Conservation (phyloP, 768 basidiomycete species). For the Panus rudis region DNA sequence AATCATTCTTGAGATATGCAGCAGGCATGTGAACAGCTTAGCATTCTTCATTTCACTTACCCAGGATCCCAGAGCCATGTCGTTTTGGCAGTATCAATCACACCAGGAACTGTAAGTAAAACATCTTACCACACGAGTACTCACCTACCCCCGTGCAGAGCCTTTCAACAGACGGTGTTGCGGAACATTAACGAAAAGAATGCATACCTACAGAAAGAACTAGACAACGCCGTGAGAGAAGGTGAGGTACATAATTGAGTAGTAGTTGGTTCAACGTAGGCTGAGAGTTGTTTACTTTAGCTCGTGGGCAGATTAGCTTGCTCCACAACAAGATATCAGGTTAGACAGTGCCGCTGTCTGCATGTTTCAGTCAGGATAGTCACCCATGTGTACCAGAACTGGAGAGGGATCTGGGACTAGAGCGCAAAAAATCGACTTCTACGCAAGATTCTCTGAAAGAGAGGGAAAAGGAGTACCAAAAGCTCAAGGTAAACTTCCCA, state of each 20-base stretch:
- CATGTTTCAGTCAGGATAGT: not conserved
- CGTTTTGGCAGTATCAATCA: conserved; percentile 89
- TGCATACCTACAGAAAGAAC: conserved; percentile 74
- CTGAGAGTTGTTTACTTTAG: conserved; percentile 28
- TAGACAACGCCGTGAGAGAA: conserved; percentile 82
- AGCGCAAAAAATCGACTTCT: conserved; percentile 67
- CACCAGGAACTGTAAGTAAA: conserved; percentile 69
- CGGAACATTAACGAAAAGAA: conserved; percentile 79
- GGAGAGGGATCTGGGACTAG: conserved; percentile 74
- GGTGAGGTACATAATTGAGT: conserved; percentile 36
- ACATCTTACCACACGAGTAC: conserved; percentile 5
- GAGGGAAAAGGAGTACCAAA: conserved; percentile 82
- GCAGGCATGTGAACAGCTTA: conserved; percentile 40
- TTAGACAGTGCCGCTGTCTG: conserved; percentile 22
- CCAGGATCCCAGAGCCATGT: conserved; percentile 55
- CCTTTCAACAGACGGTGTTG: conserved; percentile 79
- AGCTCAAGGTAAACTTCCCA: conserved; percentile 55
- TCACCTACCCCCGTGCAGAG: conserved; percentile 31
- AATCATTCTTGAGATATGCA: conserved; percentile 74
- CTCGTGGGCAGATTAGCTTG: conserved; percentile 70
- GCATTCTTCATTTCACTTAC: conserved; percentile 1
- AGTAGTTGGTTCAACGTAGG: not conserved
- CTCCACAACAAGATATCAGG: conserved; percentile 64
- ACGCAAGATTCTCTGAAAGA: conserved; percentile 69
- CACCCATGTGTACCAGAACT: conserved; percentile 45